Evolutionary conservation across 2,329 filamentous ascomycete genomes (phyloP).

Genomic region (Pestalotiopsis sp.): DNA sequence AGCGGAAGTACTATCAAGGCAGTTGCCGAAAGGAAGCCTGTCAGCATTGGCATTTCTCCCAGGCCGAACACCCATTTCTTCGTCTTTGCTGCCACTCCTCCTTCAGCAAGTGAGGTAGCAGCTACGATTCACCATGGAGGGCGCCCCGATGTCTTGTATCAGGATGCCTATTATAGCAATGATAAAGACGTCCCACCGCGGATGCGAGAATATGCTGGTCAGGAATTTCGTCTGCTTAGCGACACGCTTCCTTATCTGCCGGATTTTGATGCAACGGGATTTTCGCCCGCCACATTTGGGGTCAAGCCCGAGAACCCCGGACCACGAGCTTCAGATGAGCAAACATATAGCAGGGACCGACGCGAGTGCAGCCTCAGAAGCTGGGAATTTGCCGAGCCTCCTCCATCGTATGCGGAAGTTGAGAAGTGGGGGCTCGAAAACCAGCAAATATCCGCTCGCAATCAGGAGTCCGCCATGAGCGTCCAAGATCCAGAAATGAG

Average conservation of each 20-base stretch:
- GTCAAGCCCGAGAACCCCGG: slow-evolving; percentile 47
- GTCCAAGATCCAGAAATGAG: slow-evolving; percentile 24
- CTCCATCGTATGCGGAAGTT: slow-evolving; percentile 74
- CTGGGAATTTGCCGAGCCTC: slow-evolving; percentile 77
- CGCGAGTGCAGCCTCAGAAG: slow-evolving; percentile 62
- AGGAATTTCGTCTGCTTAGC: slow-evolving; percentile 79
- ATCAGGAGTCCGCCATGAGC: slow-evolving; percentile 21
- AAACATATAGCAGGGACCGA: slow-evolving; percentile 53
- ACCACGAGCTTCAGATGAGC: slow-evolving; percentile 55
- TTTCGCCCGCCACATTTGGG: slow-evolving; percentile 58
- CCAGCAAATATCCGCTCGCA: slow-evolving; percentile 20
- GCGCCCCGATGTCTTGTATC: slow-evolving; percentile 74
- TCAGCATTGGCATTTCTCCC: slow-evolving; percentile 27
- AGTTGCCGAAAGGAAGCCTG: slow-evolving; percentile 8
- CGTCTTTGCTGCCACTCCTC: slow-evolving; percentile 33
- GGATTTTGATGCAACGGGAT: slow-evolving; percentile 69
- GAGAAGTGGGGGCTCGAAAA: slow-evolving; percentile 63
- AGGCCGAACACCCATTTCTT: slow-evolving; percentile 30
- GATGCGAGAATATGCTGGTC: slow-evolving; percentile 81
- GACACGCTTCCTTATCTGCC: slow-evolving; percentile 79
- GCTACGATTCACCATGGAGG: slow-evolving; percentile 59
- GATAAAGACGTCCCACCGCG: slow-evolving; percentile 81
- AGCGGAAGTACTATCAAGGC: slow-evolving; percentile 18
- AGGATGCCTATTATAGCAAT: slow-evolving; percentile 82
- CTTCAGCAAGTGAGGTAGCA: slow-evolving; percentile 45